Base-by-base conservation (phyloP, 306 rosid genomes). In the Trifolium fragiferum region DNA sequence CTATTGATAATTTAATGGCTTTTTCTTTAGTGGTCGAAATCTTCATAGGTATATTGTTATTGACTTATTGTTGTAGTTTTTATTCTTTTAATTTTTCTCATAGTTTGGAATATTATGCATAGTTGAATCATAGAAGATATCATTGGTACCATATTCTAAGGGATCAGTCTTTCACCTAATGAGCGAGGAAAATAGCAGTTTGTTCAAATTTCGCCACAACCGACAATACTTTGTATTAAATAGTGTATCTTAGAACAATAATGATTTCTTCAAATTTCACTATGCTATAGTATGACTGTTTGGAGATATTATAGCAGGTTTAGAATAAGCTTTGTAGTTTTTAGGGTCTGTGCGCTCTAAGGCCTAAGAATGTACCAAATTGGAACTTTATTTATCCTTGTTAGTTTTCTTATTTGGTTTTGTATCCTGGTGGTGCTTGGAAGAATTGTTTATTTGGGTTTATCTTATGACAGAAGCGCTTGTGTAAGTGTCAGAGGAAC, bases 271-370 rank as follows among this genome's bases (percentile, higher is more conserved):
- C 2, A 20, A 4, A 20, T 20, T 54, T 1, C 0, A 4, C 9
- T 23, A 2, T 4, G 0, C 0, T 23, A 23, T 57, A 30, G 33
- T 40, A 40, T 40, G 13, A 7, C 55, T n/a, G 4, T 16, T 21
- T 10, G 16, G 33, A 12, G 19, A 40, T 12, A 25, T 25, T 43
- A 7, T 62, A 53, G 71, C 21, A 10, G 30, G 71, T 62, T 58
- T 74, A 12, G 64, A 70, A 23, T 54, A 44, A 55, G 50, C 40
- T 35, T 64, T 53, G 11, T 43, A 21, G 66, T 76, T 55, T 43
- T 30, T 23, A 7, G 32, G 32, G 75, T 65, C 70, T 49, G 4
- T 30, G 33, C 33, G 6, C 66, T 54, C 37, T 58, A 33, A 50
- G 14, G 58, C 54, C 37, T 58, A 33, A 50, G 14, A 66, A 65